A percentile compares a stretch with the other conserved stretches of the same genome.
Conservation (phyloP, 257 asterid genomes). For the Nicotiana benthamiana region DNA sequence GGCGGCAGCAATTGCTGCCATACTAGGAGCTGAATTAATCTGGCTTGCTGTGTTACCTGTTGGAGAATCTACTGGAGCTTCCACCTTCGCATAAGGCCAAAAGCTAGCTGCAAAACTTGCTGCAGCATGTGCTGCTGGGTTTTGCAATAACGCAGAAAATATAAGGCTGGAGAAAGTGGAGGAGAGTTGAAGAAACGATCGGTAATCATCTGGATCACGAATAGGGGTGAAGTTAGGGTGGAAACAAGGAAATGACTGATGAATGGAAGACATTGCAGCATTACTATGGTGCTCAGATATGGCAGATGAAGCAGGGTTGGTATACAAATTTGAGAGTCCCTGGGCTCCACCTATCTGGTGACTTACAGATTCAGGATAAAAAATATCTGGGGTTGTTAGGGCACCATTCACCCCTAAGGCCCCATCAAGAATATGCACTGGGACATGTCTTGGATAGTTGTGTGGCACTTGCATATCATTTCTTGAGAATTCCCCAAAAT, state of each 20-base stretch:
- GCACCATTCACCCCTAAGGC: constrained; percentile 31
- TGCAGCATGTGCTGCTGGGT: constrained; percentile 90
- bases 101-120: constrained; percentile 77
- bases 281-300: constrained; percentile 40
- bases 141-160: constrained; percentile 69
- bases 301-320: constrained; percentile 40
- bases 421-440: constrained; percentile 88
- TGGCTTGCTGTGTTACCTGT: constrained; percentile 26
- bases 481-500: constrained; percentile 21
- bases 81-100: constrained; percentile 56
- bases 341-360: constrained; percentile 39
- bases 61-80: constrained; percentile 31
- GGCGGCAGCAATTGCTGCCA: constrained; percentile 84
- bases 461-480: constrained; percentile 38
- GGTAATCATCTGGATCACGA: constrained; percentile 57
- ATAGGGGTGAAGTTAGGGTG: constrained; percentile 53
- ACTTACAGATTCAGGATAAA: constrained; percentile 30
- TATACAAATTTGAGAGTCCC: constrained; percentile 32
- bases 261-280: constrained; percentile 44
- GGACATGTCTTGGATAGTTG: constrained; percentile 66
- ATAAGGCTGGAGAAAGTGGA: constrained; percentile 71
- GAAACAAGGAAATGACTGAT: constrained; percentile 52
- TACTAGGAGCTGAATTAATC: constrained; percentile 46
- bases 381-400: constrained; percentile 24
- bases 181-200: constrained; percentile 50